Base-by-base conservation (phyloP, 2,329 filamentous ascomycete genomes). In the Didymella lethalis region DNA sequence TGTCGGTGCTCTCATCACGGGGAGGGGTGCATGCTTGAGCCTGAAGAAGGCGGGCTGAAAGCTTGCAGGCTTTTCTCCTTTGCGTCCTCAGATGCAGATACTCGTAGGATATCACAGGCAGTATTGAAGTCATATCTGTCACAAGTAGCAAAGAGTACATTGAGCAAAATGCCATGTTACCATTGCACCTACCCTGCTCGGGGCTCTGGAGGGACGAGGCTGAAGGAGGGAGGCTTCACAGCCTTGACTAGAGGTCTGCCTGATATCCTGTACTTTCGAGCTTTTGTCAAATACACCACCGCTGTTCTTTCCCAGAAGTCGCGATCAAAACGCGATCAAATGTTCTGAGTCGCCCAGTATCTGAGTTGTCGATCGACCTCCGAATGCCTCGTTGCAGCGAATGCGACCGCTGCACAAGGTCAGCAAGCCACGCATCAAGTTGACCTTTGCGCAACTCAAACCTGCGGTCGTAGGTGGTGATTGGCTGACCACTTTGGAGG, bases 351-450 rank as follows among this genome's bases (percentile, higher is more conserved):
- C 14, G 18, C 40, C 40, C 14, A 20, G 26, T 8, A 31, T 46
- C 38, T 18, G n/a, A 40, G 23, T 34, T 20, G 29, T 46, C 40
- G 47, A 56, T 56, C 53, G 53, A 25, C 41, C 46, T 25, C 14
- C 53, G 7, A 29, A 14, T 23, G 29, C 26, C 45, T 46, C 31
- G 40, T 41, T 58, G 38, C 29, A 53, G 45, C 36, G 43, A 41
- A 46, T 53, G 38, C 49, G n/a, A 28, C 29, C n/a, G 40, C 36
- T 25, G 49, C 38, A 45, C 41, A 44, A 18, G n/a, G n/a, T 48
- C 48, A 58, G 55, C 55, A 53, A 45, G 49, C 56, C 50, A 58
- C n/a, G 56, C 49, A 38, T 49, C 38, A 48, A 46, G 26, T 48
- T 43, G 56, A 45, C 56, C 45, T 54, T 40, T 23, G 32, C 34